A percentile compares a stretch with the other conserved stretches of the same genome.
phyloP scores from a whole-genome alignment of 2,329 filamentous ascomycete genomes.

The Ceratocystis ficicola region DNA sequence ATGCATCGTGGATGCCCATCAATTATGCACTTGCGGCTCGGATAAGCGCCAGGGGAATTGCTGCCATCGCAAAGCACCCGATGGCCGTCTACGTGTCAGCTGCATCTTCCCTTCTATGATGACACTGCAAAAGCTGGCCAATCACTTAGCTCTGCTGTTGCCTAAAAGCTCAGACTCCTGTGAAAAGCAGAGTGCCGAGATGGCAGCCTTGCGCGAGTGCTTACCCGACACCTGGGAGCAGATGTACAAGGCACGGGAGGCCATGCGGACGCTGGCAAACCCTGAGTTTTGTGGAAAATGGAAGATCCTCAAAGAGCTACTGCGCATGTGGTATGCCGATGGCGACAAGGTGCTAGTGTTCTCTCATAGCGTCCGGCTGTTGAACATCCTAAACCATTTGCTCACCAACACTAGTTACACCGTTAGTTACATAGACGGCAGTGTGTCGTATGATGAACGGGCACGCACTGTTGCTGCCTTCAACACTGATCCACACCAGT shows the following conservation, averaged over 20 bases:
- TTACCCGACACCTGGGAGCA: constrained; percentile 60
- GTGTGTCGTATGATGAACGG: constrained; percentile 70
- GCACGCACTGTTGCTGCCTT: constrained; percentile 76
- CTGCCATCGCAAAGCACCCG: constrained; percentile 44
- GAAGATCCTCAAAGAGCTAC: constrained; percentile 75
- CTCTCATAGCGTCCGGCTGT: constrained; percentile 74
- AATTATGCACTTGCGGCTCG: constrained; percentile 58
- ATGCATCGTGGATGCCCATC: constrained; percentile 52
- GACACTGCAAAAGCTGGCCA: constrained; percentile 74
- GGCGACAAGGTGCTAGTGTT: constrained; percentile 95
- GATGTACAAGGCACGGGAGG: constrained; percentile 62
- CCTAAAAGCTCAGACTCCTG: constrained; percentile 50
- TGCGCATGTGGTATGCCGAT: constrained; percentile 79
- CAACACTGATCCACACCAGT: constrained; percentile 75
- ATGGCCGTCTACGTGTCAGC: constrained; percentile 56
- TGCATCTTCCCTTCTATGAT: constrained; percentile 77
- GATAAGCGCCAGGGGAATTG: constrained; percentile 65
- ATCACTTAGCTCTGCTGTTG: constrained; percentile 81
- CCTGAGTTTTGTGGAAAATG: constrained; percentile 94
- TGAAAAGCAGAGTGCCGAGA: constrained; percentile 67
- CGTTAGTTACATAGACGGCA: constrained; percentile 80
- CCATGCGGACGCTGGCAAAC: constrained; percentile 68
- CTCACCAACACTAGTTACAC: constrained; percentile 85
- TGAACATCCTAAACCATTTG: constrained; percentile 72
- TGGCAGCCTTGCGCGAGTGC: constrained; percentile 57